Conservation (phyloP, 139 green algal species). For the Closterium sp. region DNA sequence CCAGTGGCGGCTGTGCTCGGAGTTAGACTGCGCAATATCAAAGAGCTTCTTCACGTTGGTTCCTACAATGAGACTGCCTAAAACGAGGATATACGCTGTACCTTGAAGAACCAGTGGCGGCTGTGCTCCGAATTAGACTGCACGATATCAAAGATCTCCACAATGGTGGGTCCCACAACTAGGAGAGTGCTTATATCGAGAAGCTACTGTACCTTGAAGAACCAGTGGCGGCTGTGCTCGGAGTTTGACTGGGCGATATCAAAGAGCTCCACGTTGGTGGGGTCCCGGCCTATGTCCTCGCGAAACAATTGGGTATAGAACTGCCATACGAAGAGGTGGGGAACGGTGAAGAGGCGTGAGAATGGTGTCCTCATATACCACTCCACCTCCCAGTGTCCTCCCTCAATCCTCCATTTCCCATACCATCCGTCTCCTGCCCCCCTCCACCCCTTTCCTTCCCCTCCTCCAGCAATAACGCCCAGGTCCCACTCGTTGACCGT, state of each 20-base stretch:
- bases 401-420: too few relatives aligned
- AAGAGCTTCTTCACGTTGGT: conserved; percentile 86
- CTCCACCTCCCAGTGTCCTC: too few relatives aligned
- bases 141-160: conserved; percentile 99
- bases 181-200: conserved; percentile 85
- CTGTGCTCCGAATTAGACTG: conserved; percentile 86
- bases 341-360: background rate
- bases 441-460: background rate
- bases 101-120: conserved; percentile 5
- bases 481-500: background rate
- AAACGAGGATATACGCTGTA: conserved; percentile 72
- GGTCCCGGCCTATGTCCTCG: conserved; percentile 85
- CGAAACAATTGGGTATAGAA: conserved; percentile 51
- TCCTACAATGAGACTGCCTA: conserved; percentile 76
- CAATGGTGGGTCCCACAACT: conserved; percentile 90
- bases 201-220: conserved; percentile 62
- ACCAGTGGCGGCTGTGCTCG: conserved; percentile 87
- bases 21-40: conserved; percentile 99
- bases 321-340: background rate
- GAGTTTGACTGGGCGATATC: conserved; percentile 97
- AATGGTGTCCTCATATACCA: too few relatives aligned
- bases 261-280: conserved; percentile 97
- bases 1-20: too few relatives aligned
- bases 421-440: background rate
- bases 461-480: background rate